phyloP scores from a whole-genome alignment of 306 rosid genomes.

The peach (Prunus persica) region Prunus_persica_NCBIv2 NC_034013.1:13951501-13952000 shows the following conservation, averaged over 20 bases:
- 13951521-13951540: conserved; percentile 42
- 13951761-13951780: neutral
- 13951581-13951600: conserved; percentile 15
- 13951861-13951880: conserved; percentile 37
- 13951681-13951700: conserved; percentile 28
- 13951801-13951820: conserved; percentile 60
- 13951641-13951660: conserved; percentile 48
- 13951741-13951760: neutral
- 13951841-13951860: conserved; percentile 35
- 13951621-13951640: conserved; percentile 43
- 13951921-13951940: neutral
- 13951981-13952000: conserved; percentile 8
- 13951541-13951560: neutral
- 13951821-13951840: conserved; percentile 22
- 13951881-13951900: conserved; percentile 27
- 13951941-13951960: conserved; percentile 4
- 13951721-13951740: conserved; percentile 46
- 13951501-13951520: conserved; percentile 41
- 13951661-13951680: conserved; percentile 34
- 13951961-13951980: neutral
- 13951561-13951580: conserved; percentile 12
- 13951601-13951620: conserved; percentile 25
- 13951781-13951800: neutral
- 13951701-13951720: conserved; percentile 36
- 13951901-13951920: neutral